phyloP scores from a whole-genome alignment of 495 filamentous ascomycete species.

The Neurospora sp. region DNA sequence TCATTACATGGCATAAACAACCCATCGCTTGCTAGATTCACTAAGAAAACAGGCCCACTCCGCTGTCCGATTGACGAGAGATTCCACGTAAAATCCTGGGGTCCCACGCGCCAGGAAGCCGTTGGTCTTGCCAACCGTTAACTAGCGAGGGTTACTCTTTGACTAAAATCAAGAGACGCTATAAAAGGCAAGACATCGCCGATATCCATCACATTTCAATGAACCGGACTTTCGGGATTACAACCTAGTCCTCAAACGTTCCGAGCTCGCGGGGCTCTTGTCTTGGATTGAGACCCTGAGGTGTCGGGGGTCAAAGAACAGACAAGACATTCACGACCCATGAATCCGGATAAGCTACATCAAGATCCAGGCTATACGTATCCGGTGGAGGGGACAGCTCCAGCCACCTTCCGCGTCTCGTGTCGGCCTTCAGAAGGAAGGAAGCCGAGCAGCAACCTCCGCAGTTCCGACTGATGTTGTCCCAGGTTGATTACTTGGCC shows the following conservation, averaged over 20 bases:
- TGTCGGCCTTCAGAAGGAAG: neutral
- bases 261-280: neutral
- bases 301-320: neutral
- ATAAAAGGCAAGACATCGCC: neutral
- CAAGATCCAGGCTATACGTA: neutral
- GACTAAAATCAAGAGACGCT: neutral
- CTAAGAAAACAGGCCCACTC: neutral
- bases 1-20: neutral
- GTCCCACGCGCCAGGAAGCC: neutral
- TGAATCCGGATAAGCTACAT: neutral
- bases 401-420: neutral
- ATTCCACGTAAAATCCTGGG: neutral
- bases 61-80: neutral
- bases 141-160: neutral
- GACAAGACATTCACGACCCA: neutral
- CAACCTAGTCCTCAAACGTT: neutral
- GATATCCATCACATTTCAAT: neutral
- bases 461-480: neutral
- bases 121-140: neutral
- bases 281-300: neutral
- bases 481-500: neutral
- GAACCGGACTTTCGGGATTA: neutral
- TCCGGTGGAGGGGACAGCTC: neutral
- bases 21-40: neutral
- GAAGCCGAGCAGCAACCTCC: neutral